A percentile compares a stretch with the other conserved stretches of the same genome.
These are phyloP conservation scores for Glycine tomentella DNA, from an alignment of 306 rosid species.

Conservation along the genomic window DNA sequence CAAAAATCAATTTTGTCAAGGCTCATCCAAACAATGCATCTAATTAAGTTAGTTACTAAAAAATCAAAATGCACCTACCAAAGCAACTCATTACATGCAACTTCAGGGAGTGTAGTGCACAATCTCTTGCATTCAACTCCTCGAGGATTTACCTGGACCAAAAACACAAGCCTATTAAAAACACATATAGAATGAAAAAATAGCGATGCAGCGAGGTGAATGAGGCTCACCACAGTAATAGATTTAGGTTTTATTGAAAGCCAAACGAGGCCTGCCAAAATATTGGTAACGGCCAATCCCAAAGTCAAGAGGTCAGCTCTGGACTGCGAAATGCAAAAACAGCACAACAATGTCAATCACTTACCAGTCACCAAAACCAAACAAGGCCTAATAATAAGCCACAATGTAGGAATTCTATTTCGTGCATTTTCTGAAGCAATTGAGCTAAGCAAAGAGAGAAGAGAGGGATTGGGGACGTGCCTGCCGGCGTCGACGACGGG, in stretches of 20 bases:
- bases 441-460: no score
- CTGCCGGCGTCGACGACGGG: conserved; percentile 93
- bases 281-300: conserved; percentile 89
- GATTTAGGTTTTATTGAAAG: conserved; percentile 82
- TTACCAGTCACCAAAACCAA: neutral
- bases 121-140: conserved; percentile 74
- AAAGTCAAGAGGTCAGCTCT: conserved; percentile 93
- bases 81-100: conserved; percentile 67
- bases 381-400: neutral
- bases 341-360: neutral
- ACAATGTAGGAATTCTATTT: neutral
- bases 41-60: neutral
- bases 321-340: conserved; percentile 75
- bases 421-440: neutral
- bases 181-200: neutral
- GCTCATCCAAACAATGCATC: neutral
- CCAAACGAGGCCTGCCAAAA: conserved; percentile 89
- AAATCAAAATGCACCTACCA: conserved; percentile 54
- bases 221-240: conserved; percentile 60
- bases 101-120: conserved; percentile 60
- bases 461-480: conserved; percentile 5
- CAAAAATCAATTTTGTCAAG: no score
- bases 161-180: conserved; percentile 13
- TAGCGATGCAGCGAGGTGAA: neutral
- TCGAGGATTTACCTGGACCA: conserved; percentile 66